Evolutionary conservation across 202 grass and related monocot genomes (phyloP).

Genomic region (Saccharum hybrid): DNA sequence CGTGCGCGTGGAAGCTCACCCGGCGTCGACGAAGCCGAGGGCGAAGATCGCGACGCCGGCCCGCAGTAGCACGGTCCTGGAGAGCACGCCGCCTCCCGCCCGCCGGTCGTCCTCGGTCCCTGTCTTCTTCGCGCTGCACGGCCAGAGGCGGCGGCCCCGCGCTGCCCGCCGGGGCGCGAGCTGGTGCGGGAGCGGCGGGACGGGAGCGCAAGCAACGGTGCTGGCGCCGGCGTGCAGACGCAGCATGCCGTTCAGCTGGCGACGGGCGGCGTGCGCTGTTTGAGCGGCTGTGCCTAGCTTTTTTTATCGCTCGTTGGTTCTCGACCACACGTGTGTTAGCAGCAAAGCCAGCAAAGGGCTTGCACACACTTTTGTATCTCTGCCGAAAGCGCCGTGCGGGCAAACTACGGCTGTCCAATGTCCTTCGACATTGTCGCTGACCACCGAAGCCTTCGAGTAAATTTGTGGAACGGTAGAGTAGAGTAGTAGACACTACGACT

Average conservation of each 20-base stretch:
- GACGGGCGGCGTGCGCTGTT: neutral
- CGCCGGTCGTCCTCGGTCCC: neutral
- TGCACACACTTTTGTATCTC: neutral
- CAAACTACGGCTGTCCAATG: neutral
- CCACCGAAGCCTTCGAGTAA: neutral
- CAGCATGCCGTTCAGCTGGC: constrained; percentile 26
- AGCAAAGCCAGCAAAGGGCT: neutral
- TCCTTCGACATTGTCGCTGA: neutral
- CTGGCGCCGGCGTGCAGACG: constrained; percentile 20
- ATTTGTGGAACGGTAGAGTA: neutral
- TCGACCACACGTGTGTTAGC: constrained; percentile 48
- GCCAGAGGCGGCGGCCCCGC: neutral
- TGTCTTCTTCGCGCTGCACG: constrained; percentile 37
- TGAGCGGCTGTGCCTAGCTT: neutral
- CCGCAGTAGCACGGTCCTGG: constrained; percentile 51
- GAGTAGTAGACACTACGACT: neutral
- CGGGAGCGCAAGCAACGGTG: neutral
- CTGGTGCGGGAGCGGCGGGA: neutral
- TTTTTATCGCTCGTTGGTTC: constrained; percentile 14
- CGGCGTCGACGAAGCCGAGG: constrained; percentile 90
- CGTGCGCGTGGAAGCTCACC: constrained; percentile 44
- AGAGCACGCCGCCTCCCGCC: constrained; percentile 25
- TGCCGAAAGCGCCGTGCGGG: neutral
- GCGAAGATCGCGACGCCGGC: constrained; percentile 65
- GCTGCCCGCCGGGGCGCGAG: neutral